A percentile compares a stretch with the other conserved stretches of the same genome.
These are phyloP conservation scores for Wickerhamiella bombiphila DNA, from an alignment of 805 yeast species.

Conservation along the genomic window DNA sequence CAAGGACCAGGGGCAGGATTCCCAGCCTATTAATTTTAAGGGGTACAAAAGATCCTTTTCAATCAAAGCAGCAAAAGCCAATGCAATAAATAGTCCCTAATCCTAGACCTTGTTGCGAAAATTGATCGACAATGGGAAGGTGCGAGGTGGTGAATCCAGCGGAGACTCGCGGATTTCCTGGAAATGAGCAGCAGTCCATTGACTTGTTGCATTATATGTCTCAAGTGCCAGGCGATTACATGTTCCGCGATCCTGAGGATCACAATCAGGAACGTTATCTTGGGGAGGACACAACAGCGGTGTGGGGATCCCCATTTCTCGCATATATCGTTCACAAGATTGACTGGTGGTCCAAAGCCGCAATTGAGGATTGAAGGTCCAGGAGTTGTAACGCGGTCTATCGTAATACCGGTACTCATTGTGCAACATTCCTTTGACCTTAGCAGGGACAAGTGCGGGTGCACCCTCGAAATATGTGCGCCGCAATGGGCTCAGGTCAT, in stretches of 20 bases:
- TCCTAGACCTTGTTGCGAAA: too few species aligned
- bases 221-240: conserved; percentile 7
- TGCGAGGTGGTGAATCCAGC: too few species aligned
- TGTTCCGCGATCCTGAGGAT: conserved; percentile 6
- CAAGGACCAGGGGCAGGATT: too few species aligned
- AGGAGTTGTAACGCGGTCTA: not conserved
- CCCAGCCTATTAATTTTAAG: too few species aligned
- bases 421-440: conserved; percentile 23
- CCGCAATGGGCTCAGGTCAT: conserved; percentile 39
- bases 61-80: too few species aligned
- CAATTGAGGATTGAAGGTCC: conserved; percentile 6
- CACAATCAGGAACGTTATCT: not conserved
- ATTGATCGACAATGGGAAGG: too few species aligned
- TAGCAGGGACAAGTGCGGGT: conserved; percentile 31
- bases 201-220: conserved; percentile 8
- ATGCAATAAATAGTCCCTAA: too few species aligned
- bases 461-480: conserved; percentile 46
- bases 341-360: conserved; percentile 9
- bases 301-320: not conserved
- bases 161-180: too few species aligned
- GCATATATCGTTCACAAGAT: not conserved
- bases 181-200: conserved; percentile 2
- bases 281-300: conserved; percentile 1
- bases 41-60: too few species aligned
- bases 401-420: conserved; percentile 25